phyloP scores from a whole-genome alignment of 345 rosid genomes.

The Geranium brycei region DNA sequence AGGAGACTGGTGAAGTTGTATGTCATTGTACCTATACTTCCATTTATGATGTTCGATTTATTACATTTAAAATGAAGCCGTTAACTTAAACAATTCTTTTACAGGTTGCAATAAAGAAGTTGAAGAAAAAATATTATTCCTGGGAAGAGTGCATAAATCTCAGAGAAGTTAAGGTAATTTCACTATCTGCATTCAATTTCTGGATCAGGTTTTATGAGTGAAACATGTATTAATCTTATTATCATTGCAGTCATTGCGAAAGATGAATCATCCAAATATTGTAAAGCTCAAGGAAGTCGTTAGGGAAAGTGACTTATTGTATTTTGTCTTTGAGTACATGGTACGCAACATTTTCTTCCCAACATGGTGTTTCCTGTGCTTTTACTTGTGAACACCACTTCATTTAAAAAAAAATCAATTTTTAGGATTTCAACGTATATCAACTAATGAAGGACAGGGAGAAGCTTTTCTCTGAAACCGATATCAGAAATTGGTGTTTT shows the following conservation, averaged over 20 bases:
- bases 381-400: not conserved
- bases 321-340: slow-evolving; percentile 91
- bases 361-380: not conserved
- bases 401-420: too few relatives aligned
- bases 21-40: slow-evolving; percentile 15
- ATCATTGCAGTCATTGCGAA: slow-evolving; percentile 52
- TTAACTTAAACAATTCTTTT: not conserved
- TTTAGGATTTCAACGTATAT: slow-evolving; percentile 79
- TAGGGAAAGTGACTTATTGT: slow-evolving; percentile 71
- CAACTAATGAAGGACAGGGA: slow-evolving; percentile 80
- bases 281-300: slow-evolving; percentile 97
- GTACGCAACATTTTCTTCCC: slow-evolving; percentile 23
- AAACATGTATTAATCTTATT: slow-evolving; percentile 1
- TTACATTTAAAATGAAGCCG: not conserved
- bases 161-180: slow-evolving; percentile 4
- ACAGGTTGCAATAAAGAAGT: slow-evolving; percentile 91
- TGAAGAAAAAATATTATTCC: slow-evolving; percentile 89
- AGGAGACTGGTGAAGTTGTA: slow-evolving; percentile 82
- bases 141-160: slow-evolving; percentile 84
- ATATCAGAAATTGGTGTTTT: slow-evolving; percentile 82
- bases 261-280: slow-evolving; percentile 85
- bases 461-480: slow-evolving; percentile 60
- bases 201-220: not conserved
- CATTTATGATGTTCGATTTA: not conserved
- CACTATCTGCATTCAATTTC: not conserved